phyloP scores from a whole-genome alignment of 2,329 filamentous ascomycete species.

The Microdochium nivale region DNA sequence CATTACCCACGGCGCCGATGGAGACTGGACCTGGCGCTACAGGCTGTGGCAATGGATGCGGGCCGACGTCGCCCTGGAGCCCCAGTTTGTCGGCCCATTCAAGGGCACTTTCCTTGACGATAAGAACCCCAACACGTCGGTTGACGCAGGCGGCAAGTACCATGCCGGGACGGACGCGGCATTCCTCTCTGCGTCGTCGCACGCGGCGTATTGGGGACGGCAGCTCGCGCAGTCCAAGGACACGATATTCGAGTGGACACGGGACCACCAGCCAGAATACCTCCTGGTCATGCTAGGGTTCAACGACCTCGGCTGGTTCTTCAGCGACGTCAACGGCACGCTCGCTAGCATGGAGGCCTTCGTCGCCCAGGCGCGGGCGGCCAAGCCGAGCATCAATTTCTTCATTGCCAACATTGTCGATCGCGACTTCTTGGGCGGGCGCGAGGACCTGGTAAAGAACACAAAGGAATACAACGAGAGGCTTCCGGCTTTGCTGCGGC shows the following conservation, averaged over 20 bases:
- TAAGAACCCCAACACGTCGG: neutral
- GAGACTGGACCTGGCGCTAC: slow-evolving; percentile 19
- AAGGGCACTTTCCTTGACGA: slow-evolving; percentile 5
- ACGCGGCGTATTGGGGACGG: slow-evolving; percentile 13
- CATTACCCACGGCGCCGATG: slow-evolving; percentile 13
- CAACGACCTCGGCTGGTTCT: neutral
- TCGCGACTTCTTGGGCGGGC: neutral
- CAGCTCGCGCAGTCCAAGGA: slow-evolving; percentile 10
- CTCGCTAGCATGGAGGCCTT: slow-evolving; percentile 5
- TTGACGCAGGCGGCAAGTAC: neutral
- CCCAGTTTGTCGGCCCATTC: slow-evolving; percentile 12
- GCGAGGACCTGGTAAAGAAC: neutral
- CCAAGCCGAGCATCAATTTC: slow-evolving; percentile 5
- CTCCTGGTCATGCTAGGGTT: slow-evolving; percentile 4
- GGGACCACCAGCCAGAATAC: slow-evolving; percentile 9
- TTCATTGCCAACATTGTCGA: neutral
- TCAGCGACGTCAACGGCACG: neutral
- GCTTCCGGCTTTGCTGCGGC: slow-evolving; percentile 2
- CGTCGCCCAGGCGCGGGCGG: slow-evolving; percentile 9
- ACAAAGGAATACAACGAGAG: neutral
- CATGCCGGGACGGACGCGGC: neutral
- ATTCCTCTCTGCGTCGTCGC: neutral
- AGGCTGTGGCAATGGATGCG: slow-evolving; percentile 17
- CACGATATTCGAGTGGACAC: slow-evolving; percentile 7
- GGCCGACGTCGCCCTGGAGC: slow-evolving; percentile 1